Percentiles rank a stretch among this genome's conserved stretches.
phyloP scores from a whole-genome alignment of 2,329 filamentous ascomycete genomes.

The Exophiala alcalophila region DNA sequence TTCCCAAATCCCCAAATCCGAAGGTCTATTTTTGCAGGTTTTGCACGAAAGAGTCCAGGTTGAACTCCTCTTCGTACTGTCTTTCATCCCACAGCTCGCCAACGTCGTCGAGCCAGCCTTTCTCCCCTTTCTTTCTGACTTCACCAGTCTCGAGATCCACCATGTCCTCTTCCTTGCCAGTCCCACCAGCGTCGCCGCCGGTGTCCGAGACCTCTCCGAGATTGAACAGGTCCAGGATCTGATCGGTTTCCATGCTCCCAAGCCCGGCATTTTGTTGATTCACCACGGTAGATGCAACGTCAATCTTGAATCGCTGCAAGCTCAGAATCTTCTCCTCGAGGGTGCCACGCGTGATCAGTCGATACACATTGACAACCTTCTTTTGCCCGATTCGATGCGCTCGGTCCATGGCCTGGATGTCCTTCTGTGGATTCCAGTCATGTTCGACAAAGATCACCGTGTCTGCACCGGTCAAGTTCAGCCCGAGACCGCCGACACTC shows the following conservation, averaged over 20 bases:
- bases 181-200: constrained; percentile 60
- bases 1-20: neutral
- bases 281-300: constrained; percentile 95
- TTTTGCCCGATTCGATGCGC: constrained; percentile 98
- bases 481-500: constrained; percentile 86
- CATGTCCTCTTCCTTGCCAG: constrained; percentile 68
- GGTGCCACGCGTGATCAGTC: constrained; percentile 90
- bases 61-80: constrained; percentile 97
- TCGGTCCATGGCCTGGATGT: constrained; percentile 97
- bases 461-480: constrained; percentile 94
- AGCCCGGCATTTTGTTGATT: constrained; percentile 98
- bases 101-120: constrained; percentile 90
- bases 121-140: constrained; percentile 90
- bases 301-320: constrained; percentile 98
- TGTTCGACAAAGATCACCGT: constrained; percentile 99
- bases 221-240: constrained; percentile 95
- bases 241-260: constrained; percentile 95
- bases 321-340: constrained; percentile 98
- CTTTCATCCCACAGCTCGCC: constrained; percentile 96
- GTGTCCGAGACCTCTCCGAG: constrained; percentile 66
- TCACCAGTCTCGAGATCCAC: constrained; percentile 84
- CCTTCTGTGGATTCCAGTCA: constrained; percentile 99
- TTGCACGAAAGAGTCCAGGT: constrained; percentile 90
- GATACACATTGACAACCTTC: constrained; percentile 99
- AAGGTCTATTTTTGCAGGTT: constrained; percentile 67